Evolutionary conservation across 768 basidiomycete genomes (phyloP).

Genomic region (Amanita exitialis): DNA sequence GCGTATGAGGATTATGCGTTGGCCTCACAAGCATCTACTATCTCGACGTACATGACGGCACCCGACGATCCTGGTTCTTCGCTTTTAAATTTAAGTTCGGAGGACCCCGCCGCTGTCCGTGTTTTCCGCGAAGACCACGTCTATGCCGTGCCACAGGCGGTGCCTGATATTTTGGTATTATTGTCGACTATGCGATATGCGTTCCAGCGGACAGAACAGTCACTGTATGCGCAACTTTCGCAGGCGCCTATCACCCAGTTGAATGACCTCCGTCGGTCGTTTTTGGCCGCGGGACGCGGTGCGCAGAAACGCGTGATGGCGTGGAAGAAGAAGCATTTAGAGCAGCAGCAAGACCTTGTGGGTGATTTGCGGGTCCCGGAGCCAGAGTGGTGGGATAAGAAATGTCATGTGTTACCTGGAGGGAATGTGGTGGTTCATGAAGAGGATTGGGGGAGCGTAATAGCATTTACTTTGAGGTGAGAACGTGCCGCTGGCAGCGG

Average conservation of each 20-base stretch:
- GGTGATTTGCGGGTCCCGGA: slow-evolving; percentile 26
- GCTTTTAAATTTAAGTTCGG: background rate
- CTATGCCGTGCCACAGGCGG: background rate
- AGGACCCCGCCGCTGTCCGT: background rate
- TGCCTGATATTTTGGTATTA: slow-evolving; percentile 12
- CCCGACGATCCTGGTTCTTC: background rate
- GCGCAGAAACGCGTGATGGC: slow-evolving; percentile 43
- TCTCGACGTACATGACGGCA: slow-evolving; percentile 4
- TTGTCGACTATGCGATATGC: slow-evolving; percentile 41
- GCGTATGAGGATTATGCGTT: slow-evolving; percentile 26
- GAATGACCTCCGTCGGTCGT: slow-evolving; percentile 55
- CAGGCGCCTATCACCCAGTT: slow-evolving; percentile 33
- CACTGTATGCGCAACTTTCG: slow-evolving; percentile 44
- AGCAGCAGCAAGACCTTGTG: slow-evolving; percentile 12
- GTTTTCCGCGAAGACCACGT: background rate
- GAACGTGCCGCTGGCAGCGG: too few species aligned
- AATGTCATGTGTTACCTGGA: slow-evolving; percentile 56
- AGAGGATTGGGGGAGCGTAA: slow-evolving; percentile 70
- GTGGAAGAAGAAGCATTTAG: slow-evolving; percentile 60
- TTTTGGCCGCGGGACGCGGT: slow-evolving; percentile 40
- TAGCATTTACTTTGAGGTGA: slow-evolving; percentile 66
- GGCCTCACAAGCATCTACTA: slow-evolving; percentile 10
- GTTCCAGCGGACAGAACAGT: slow-evolving; percentile 51
- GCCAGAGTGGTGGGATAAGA: slow-evolving; percentile 57
- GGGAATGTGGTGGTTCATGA: slow-evolving; percentile 59